Evolutionary conservation across 1,139 yeast species (phyloP).

Genomic region (Schwanniomyces etchellsii): DNA sequence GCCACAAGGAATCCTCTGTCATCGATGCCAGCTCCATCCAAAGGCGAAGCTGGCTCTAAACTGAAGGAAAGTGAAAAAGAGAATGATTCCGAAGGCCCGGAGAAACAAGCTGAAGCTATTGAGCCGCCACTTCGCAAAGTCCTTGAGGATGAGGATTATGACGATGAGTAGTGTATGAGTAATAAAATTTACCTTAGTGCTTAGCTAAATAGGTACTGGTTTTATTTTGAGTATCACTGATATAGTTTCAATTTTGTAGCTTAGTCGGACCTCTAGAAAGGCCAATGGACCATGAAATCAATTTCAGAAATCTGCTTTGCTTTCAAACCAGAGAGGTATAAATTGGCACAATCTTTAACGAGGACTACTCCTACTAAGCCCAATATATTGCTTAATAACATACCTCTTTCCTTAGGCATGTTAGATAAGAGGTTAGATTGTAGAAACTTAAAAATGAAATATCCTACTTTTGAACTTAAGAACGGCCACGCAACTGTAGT

Average conservation of each 20-base stretch:
- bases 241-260: background rate
- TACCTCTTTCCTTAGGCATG: slow-evolving; percentile 19
- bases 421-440: slow-evolving; percentile 3
- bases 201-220: background rate
- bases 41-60: slow-evolving; percentile 4
- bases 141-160: slow-evolving; percentile 81
- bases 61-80: slow-evolving; percentile 3
- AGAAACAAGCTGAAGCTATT: slow-evolving; percentile 27
- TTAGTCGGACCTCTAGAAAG: background rate
- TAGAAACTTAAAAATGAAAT: slow-evolving; percentile 11
- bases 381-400: slow-evolving; percentile 27
- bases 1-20: background rate
- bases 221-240: background rate
- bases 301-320: slow-evolving; percentile 19
- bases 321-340: slow-evolving; percentile 24
- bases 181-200: background rate
- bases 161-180: slow-evolving; percentile 44
- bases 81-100: slow-evolving; percentile 31
- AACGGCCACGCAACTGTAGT: slow-evolving; percentile 40
- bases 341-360: slow-evolving; percentile 27
- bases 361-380: slow-evolving; percentile 30
- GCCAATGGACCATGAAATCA: slow-evolving; percentile 2
- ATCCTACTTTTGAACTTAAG: slow-evolving; percentile 30
- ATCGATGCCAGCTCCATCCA: slow-evolving; percentile 20
- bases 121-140: slow-evolving; percentile 73